Conservation (phyloP, 805 yeast genomes). For the Zygosaccharomyces gambellarensis region DNA sequence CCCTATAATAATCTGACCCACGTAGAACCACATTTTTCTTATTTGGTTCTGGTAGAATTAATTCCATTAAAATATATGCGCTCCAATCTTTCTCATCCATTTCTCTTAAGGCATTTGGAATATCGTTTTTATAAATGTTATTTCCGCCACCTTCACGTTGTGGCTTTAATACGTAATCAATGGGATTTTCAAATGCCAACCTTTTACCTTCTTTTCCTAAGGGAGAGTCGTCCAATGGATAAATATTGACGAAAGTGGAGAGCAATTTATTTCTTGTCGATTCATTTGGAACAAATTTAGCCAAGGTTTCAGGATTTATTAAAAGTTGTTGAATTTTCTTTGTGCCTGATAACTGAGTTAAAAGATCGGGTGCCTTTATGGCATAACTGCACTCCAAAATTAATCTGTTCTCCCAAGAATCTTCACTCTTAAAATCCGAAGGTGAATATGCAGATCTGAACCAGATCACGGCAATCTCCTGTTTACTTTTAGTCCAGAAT, state of each 20-base stretch:
- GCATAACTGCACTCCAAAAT: constrained; percentile 70
- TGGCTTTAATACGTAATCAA: constrained; percentile 82
- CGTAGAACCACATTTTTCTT: constrained; percentile 66
- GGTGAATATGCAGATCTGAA: constrained; percentile 90
- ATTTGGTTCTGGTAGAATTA: constrained; percentile 68
- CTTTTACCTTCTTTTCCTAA: constrained; percentile 59
- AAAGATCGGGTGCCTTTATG: constrained; percentile 84
- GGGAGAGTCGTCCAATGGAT: constrained; percentile 73
- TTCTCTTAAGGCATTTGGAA: constrained; percentile 62
- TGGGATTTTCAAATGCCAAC: constrained; percentile 64
- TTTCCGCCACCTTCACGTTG: constrained; percentile 99
- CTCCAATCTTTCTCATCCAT: constrained; percentile 73
- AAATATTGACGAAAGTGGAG: constrained; percentile 74
- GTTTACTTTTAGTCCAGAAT: constrained; percentile 48
- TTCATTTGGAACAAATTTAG: constrained; percentile 39
- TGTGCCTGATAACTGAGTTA: constrained; percentile 88
- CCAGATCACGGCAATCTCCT: constrained; percentile 83
- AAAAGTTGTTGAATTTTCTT: constrained; percentile 90
- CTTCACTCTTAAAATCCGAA: constrained; percentile 59
- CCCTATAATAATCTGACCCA: constrained; percentile 56
- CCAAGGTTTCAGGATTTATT: constrained; percentile 49
- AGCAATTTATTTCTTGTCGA: constrained; percentile 32
- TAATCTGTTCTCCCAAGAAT: constrained; percentile 75
- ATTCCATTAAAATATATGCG: constrained; percentile 89
- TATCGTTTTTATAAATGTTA: constrained; percentile 81